Percentiles rank a stretch among this genome's conserved stretches.
phyloP scores from a whole-genome alignment of 108 stramenopile genomes.

The Parmales sp. region DNA sequence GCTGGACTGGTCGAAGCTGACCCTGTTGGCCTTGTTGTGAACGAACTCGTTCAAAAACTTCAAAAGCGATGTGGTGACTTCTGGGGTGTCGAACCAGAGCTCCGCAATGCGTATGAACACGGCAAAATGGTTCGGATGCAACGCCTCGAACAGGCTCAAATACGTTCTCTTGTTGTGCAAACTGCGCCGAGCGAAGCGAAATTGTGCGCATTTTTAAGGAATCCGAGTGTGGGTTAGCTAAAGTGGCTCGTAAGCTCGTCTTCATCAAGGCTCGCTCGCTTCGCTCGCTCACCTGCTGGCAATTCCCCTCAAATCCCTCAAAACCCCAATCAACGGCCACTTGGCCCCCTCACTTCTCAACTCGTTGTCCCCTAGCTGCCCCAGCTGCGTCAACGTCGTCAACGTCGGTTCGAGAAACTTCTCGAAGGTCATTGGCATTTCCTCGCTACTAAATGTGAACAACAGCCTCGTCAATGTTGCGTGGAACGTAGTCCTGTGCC shows the following conservation, averaged over 20 bases:
- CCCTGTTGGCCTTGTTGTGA: conserved; percentile 92
- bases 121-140: conserved; percentile 80
- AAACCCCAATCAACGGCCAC: conserved; percentile 75
- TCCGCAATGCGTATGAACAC: conserved; percentile 77
- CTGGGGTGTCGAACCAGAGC: conserved; percentile 85
- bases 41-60: conserved; percentile 93
- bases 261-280: too few species aligned
- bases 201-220: too few species aligned
- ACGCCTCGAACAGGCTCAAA: conserved; percentile 76
- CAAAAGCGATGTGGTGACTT: conserved; percentile 82
- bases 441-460: conserved; percentile 69
- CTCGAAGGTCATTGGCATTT: conserved; percentile 68
- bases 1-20: conserved; percentile 90
- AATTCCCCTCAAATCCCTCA: conserved; percentile 86
- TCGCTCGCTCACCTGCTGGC: too few species aligned
- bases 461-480: conserved; percentile 78
- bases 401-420: conserved; percentile 87
- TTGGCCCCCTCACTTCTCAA: conserved; percentile 60
- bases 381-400: conserved; percentile 52
- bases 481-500: conserved; percentile 89
- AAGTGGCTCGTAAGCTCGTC: too few species aligned
- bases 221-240: too few species aligned
- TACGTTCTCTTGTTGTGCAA: conserved; percentile 88
- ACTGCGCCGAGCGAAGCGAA: too few species aligned
- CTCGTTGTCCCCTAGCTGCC: conserved; percentile 43